Base-by-base conservation (phyloP, 192 early-diverging fungal genomes). In the Coemansia furcata region DNA sequence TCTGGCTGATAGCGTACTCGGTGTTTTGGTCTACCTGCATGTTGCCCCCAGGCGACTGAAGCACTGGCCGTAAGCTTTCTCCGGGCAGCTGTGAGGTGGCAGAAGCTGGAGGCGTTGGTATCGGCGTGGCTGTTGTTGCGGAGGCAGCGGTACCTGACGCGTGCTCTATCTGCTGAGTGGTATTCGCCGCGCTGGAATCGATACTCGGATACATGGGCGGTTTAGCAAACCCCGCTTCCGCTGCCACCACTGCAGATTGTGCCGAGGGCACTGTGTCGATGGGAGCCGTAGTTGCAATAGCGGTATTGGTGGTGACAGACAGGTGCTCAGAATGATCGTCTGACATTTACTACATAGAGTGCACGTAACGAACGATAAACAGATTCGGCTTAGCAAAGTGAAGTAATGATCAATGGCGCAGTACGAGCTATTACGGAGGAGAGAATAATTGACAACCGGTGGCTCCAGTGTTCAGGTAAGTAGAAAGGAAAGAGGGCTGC, bases 301-400 rank as follows among this genome's bases (percentile, higher is more conserved):
- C 33, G 15, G 38, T 44, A 8, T n/a, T 57, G 47, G 36, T 64
- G 12, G 60, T 36, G 9, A 63, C 44, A 44, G 70, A 59, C 62
- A 32, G 66, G 33, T 71, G 39, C 49, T 74, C 63, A 23, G 66
- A 33, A 37, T 76, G 73, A 54, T 76, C 60, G 44, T 70, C 69
- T 47, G 78, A 73, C 78, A 81, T 81, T 75, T 76, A 70, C 78
- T 81, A 81, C 70, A 81, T 50, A 32, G 26, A 47, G 11, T 17
- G 1, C 61, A 35, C 14, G 15, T 42, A 55, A 30, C 23, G 62
- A 62, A 42, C 6, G 9, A 43, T 36, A 30, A 15, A n/a, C 2
- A 5, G 32, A 6, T 32, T 35, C 54, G 17, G 54, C 54, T 57
- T 57, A 57, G 54, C 12, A 35, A 33, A 32, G 60, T 37, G 35